Evolutionary conservation across 2,329 filamentous ascomycete species (phyloP).

Genomic region (Samsoniella hepiali): DNA sequence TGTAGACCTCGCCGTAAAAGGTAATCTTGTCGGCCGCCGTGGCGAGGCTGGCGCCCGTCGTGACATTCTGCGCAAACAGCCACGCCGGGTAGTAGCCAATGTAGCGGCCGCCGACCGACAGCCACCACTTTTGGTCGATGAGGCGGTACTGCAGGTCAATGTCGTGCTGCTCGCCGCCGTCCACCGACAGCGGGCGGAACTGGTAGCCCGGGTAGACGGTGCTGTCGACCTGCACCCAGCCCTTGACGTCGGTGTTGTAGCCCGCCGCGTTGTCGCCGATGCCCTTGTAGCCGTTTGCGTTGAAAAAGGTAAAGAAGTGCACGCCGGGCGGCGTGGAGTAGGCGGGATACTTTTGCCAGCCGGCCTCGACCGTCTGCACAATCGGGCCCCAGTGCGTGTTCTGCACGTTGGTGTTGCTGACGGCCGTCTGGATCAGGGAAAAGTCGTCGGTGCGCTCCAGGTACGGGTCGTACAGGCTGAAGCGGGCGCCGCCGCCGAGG

Average conservation of each 20-base stretch:
- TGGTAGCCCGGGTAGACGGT: slow-evolving; percentile 16
- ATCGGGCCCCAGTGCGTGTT: no score
- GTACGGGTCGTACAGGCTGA: slow-evolving; percentile 21
- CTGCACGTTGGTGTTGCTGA: no score
- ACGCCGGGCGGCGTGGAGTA: no score
- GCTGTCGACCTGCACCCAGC: no score
- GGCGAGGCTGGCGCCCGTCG: slow-evolving; percentile 15
- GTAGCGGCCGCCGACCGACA: slow-evolving; percentile 20
- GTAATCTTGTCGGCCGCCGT: slow-evolving; percentile 17
- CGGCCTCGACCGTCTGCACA: no score
- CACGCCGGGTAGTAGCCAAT: slow-evolving; percentile 24
- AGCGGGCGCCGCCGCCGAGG: slow-evolving; percentile 20
- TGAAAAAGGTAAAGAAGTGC: no score
- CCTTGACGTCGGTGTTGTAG: no score
- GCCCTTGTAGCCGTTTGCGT: no score
- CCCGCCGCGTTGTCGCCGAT: no score
- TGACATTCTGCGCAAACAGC: slow-evolving; percentile 19
- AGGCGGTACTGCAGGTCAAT: slow-evolving; percentile 20
- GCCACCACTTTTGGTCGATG: slow-evolving; percentile 23
- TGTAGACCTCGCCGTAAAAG: slow-evolving; percentile 24
- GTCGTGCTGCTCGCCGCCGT: slow-evolving; percentile 20
- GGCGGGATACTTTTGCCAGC: no score
- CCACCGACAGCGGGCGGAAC: slow-evolving; percentile 18
- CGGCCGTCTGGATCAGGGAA: slow-evolving; percentile 20
- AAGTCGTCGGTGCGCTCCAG: slow-evolving; percentile 20